These are phyloP conservation scores for Eragrostis tef DNA, from an alignment of 202 grass and related monocot genomes.

Conservation along the genomic window DNA sequence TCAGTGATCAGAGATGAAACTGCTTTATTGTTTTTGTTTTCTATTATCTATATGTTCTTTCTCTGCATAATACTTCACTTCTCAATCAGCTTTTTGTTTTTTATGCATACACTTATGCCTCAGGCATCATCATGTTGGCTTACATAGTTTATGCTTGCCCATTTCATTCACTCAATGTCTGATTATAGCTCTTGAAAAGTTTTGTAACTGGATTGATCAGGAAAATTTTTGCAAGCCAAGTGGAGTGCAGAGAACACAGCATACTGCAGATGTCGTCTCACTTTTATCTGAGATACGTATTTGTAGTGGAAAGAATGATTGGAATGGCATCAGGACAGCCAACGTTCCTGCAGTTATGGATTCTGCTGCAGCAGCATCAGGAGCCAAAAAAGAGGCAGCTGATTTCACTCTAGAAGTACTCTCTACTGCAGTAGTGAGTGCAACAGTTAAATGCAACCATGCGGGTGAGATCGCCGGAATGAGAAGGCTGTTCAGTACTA, in stretches of 20 bases:
- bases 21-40: constrained; percentile 10
- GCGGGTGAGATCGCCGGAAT: constrained; percentile 97
- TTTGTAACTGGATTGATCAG: constrained; percentile 51
- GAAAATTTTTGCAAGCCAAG: constrained; percentile 99
- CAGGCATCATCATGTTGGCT: constrained; percentile 19
- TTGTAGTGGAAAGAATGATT: constrained; percentile 97
- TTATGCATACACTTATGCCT: constrained; percentile 25
- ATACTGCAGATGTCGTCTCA: constrained; percentile 97
- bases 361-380: constrained; percentile 95
- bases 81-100: constrained; percentile 22
- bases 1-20: neutral
- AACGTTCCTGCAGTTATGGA: constrained; percentile 95
- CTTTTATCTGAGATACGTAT: constrained; percentile 99
- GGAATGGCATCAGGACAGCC: constrained; percentile 92
- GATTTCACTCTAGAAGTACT: constrained; percentile 95
- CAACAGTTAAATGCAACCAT: constrained; percentile 97
- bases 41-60: constrained; percentile 10
- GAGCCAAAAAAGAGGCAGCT: constrained; percentile 86
- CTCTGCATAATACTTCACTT: constrained; percentile 1
- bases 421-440: constrained; percentile 97
- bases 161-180: constrained; percentile 18
- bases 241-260: constrained; percentile 92
- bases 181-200: constrained; percentile 33
- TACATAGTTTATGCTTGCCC: constrained; percentile 29
- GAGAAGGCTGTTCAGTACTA: constrained; percentile 95